phyloP scores from a whole-genome alignment of 2,329 filamentous ascomycete species.

The Amesomyces nigricolor region DNA sequence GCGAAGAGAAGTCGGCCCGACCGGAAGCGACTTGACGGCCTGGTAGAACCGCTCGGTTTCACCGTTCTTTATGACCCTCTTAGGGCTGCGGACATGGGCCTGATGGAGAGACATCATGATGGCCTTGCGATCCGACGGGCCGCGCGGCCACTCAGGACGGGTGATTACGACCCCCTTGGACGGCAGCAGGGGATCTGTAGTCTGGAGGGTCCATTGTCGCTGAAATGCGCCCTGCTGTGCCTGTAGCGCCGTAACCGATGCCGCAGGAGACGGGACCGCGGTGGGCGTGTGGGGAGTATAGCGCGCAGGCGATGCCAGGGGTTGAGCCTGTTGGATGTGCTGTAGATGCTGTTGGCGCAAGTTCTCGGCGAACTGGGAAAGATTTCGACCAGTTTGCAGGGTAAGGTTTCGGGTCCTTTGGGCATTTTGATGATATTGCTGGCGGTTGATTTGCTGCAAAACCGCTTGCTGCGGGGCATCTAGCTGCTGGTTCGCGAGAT shows the following conservation, averaged over 20 bases:
- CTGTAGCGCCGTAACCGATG: not conserved
- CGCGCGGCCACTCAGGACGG: constrained; percentile 37
- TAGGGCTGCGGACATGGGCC: constrained; percentile 44
- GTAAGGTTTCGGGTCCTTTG: not conserved
- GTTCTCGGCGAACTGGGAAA: not conserved
- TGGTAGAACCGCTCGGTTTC: constrained; percentile 47
- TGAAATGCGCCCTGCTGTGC: not conserved
- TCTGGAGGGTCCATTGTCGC: not conserved
- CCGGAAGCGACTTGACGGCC: constrained; percentile 46
- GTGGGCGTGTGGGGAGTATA: not conserved
- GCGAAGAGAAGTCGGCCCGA: constrained; percentile 38
- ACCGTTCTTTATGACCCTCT: constrained; percentile 32
- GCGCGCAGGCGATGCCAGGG: not conserved
- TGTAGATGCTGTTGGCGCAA: not conserved
- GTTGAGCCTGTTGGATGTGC: constrained; percentile 2
- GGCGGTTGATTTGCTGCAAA: constrained; percentile 1
- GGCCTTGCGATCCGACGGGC: constrained; percentile 38
- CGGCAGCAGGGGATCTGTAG: constrained; percentile 23
- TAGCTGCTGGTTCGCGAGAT: not conserved
- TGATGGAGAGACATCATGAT: constrained; percentile 43
- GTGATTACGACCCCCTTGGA: constrained; percentile 22
- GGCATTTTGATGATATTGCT: constrained; percentile 7
- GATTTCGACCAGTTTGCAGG: not conserved
- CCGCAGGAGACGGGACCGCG: not conserved
- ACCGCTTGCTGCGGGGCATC: not conserved